These are phyloP conservation scores for Sanghuangporus weigelae DNA, from an alignment of 1,284 basidiomycete genomes.

Conservation along the genomic window DNA sequence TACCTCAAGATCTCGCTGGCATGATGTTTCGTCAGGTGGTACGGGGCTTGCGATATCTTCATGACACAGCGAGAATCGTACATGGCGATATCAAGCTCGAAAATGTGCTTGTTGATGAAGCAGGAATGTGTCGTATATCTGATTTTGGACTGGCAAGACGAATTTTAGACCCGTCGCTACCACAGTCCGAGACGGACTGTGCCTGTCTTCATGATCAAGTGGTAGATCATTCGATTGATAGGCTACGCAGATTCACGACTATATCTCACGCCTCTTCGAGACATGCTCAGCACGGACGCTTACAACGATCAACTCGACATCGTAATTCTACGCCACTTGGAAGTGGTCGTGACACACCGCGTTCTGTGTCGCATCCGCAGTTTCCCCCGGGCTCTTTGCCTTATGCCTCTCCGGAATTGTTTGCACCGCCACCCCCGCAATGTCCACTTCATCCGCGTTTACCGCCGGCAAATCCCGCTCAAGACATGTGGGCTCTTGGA, in stretches of 20 bases:
- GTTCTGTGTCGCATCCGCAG: slow-evolving; percentile 28
- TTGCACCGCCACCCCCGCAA: slow-evolving; percentile 39
- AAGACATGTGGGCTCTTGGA: slow-evolving; percentile 93
- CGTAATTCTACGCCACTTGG: slow-evolving; percentile 55
- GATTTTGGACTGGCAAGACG: slow-evolving; percentile 80
- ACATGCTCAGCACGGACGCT: slow-evolving; percentile 33
- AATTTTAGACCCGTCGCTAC: slow-evolving; percentile 42
- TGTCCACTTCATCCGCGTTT: slow-evolving; percentile 21
- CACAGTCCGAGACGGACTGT: slow-evolving; percentile 22
- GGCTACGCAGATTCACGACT: slow-evolving; percentile 22
- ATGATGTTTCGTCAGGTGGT: slow-evolving; percentile 91
- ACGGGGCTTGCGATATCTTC: slow-evolving; percentile 80
- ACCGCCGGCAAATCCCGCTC: slow-evolving; percentile 52
- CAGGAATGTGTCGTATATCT: slow-evolving; percentile 72
- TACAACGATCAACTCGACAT: slow-evolving; percentile 40
- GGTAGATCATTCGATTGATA: slow-evolving; percentile 24
- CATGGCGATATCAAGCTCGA: slow-evolving; percentile 96
- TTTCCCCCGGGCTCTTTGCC: slow-evolving; percentile 85
- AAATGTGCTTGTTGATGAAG: slow-evolving; percentile 89
- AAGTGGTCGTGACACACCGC: slow-evolving; percentile 26
- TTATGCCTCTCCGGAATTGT: slow-evolving; percentile 82
- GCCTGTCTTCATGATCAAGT: slow-evolving; percentile 30
- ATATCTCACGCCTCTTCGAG: slow-evolving; percentile 24
- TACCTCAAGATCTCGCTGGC: slow-evolving; percentile 73
- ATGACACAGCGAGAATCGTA: slow-evolving; percentile 71